A percentile compares a stretch with the other conserved stretches of the same genome.
Conservation (phyloP, 345 rosid species). For the Balakata baccata region DNA sequence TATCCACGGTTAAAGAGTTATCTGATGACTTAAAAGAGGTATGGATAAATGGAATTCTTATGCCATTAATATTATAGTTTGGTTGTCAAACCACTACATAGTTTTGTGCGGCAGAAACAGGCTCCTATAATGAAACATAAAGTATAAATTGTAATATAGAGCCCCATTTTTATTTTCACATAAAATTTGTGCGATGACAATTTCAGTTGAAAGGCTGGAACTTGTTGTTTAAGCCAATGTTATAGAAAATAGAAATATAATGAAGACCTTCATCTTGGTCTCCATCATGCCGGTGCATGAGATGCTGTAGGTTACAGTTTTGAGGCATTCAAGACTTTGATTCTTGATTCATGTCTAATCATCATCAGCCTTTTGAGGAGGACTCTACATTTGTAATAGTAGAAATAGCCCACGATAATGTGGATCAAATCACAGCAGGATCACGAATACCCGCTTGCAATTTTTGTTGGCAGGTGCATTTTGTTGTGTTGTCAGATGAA, state of each 20-base stretch:
- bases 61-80: background rate
- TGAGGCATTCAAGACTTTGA: too few species aligned
- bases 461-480: conserved; percentile 59
- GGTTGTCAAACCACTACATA: too few species aligned
- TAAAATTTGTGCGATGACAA: too few species aligned
- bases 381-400: background rate
- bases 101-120: background rate
- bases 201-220: too few species aligned
- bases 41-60: background rate
- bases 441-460: background rate
- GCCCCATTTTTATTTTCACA: too few species aligned
- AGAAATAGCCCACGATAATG: background rate
- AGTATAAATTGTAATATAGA: background rate
- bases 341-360: background rate
- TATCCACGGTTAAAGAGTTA: conserved; percentile 69
- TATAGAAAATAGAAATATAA: too few species aligned
- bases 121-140: background rate
- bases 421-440: background rate
- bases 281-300: too few species aligned
- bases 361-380: background rate
- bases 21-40: conserved; percentile 78
- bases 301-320: too few species aligned
- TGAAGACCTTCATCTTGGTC: too few species aligned
- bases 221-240: too few species aligned
- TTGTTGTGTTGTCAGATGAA: conserved; percentile 61